Evolutionary conservation across 495 filamentous ascomycete genomes (phyloP), one percentile per base, ranked within the genome.

Genomic region (Trichoderma erinaceum): DNA sequence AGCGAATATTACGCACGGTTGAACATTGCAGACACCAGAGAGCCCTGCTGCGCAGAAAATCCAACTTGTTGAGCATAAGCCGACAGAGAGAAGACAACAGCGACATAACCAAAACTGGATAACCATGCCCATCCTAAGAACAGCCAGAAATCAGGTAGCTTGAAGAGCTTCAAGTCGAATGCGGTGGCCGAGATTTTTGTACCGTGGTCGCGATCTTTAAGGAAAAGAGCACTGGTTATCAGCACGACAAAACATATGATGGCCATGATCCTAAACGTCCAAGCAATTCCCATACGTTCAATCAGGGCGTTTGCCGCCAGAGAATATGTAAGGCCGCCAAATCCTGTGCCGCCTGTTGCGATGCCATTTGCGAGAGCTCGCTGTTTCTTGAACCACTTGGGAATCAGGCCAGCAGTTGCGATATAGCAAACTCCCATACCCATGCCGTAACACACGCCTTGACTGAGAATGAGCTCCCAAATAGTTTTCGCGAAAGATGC

Each of bases 361-460:
- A 91, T 87, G 4, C 88, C 88, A 72, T 86, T 88, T 11, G 89
- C 89, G 32, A 92, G 79, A 66, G 84, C 84, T 2, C 89, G 80
- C 13, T 81, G 80, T 10, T 79, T 83, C 23, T 78, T 78, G 74
- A 93, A 93, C 90, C 90, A 92, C 68, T 91, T 89, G 2, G 88
- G 85, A 0, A 87, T 79, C 61, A 91, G 84, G 10, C 84, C 82
- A 12, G 89, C 85, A 58, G 82, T 86, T 29, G 83, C 85, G 16
- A 87, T 87, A 75, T 90, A 93, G 6, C 90, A 78, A 67, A 92
- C 86, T 3, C 90, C 89, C 82, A 91, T 87, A 2, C 89, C 90
- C 70, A 82, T 83, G 38, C 90, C 90, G 71, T 91, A 90, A 52
- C 86, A 84, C 32, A 91, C 74, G 21, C 88, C 90, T 73, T 91